Percentiles rank a stretch among this genome's conserved stretches.
These are phyloP conservation scores for Ulvella scutata DNA, from an alignment of 139 green algal species.

Conservation along the genomic window DNA sequence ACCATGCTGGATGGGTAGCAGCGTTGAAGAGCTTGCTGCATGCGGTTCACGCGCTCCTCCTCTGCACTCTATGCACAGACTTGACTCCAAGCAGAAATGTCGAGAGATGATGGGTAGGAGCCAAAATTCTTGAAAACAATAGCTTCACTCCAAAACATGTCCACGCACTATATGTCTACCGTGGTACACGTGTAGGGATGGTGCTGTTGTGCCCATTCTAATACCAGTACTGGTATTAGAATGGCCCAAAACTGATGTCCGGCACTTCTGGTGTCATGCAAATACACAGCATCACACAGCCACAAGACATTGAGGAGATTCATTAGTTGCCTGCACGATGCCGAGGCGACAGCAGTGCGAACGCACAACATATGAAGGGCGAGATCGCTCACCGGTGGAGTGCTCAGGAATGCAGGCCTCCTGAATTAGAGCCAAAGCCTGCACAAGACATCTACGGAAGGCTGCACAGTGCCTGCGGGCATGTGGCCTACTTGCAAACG, in stretches of 20 bases:
- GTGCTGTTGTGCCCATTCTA: no score
- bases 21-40: no score
- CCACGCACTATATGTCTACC: no score
- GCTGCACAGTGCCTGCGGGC: constrained; percentile 11
- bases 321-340: neutral
- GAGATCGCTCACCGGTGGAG: neutral
- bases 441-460: constrained; percentile 23
- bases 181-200: no score
- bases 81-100: no score
- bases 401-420: constrained; percentile 1
- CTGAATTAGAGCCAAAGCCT: constrained; percentile 11
- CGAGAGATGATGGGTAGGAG: no score
- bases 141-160: no score
- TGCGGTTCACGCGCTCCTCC: no score
- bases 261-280: neutral
- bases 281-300: neutral
- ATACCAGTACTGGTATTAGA: no score
- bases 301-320: constrained; percentile 3
- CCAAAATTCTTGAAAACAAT: no score
- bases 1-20: no score
- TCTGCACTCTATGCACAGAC: no score
- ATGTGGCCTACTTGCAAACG: neutral
- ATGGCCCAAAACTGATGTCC: neutral
- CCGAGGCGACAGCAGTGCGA: constrained; percentile 17
- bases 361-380: constrained; percentile 7